phyloP scores from a whole-genome alignment of 1,139 yeast genomes.

The Yamadazyma mexicana region DNA sequence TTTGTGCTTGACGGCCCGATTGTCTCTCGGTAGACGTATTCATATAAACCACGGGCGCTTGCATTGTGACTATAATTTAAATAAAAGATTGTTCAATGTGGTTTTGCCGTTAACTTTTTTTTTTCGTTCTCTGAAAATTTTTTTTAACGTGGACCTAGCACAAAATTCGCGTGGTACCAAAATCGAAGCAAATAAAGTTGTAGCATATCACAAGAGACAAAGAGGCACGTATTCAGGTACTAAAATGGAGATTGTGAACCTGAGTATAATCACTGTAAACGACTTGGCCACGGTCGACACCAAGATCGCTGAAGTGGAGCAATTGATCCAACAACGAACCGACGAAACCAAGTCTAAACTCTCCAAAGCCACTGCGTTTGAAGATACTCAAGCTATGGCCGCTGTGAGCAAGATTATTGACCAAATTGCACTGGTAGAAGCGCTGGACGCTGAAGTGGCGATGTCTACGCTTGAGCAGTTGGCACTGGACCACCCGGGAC shows the following conservation, averaged over 20 bases:
- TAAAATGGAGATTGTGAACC: constrained; percentile 29
- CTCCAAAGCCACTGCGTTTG: constrained; percentile 8
- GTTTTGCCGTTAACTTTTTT: not conserved
- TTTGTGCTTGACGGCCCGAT: constrained; percentile 95
- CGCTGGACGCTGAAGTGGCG: constrained; percentile 9
- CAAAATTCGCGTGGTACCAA: not conserved
- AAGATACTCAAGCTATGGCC: constrained; percentile 13
- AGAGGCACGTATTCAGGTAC: too few species aligned
- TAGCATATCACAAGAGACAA: too few species aligned
- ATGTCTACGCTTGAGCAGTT: constrained; percentile 18
- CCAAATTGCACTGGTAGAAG: constrained; percentile 5
- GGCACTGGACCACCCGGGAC: constrained; percentile 15
- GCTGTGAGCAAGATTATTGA: constrained; percentile 12
- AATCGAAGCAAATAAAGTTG: too few species aligned
- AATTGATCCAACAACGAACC: constrained; percentile 15
- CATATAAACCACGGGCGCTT: constrained; percentile 53
- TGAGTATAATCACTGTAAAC: constrained; percentile 24
- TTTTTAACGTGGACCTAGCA: constrained; percentile 2
- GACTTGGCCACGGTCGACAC: constrained; percentile 27
- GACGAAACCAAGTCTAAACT: constrained; percentile 11
- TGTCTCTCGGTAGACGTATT: constrained; percentile 91
- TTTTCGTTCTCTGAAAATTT: not conserved
- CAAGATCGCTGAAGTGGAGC: constrained; percentile 21
- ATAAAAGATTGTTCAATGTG: not conserved
- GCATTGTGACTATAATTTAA: constrained; percentile 25